phyloP scores from a whole-genome alignment of 164 flowering plant species.

The Vitis amurensis region DNA sequence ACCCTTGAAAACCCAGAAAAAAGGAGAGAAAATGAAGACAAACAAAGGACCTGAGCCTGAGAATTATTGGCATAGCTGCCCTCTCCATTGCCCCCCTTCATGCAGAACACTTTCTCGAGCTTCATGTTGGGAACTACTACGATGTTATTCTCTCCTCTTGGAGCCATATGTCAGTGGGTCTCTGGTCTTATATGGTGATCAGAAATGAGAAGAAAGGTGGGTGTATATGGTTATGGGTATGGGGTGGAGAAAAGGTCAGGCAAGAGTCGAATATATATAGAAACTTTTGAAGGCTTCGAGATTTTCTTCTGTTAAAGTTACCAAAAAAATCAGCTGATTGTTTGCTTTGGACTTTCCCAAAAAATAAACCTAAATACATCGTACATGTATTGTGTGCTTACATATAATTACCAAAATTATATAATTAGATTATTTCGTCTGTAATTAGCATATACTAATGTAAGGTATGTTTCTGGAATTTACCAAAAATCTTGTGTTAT shows the following conservation, averaged over 20 bases:
- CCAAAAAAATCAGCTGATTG: neutral
- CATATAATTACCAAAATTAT: too few relatives aligned
- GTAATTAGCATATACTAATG: too few relatives aligned
- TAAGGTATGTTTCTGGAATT: too few relatives aligned
- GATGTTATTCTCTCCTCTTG: slow-evolving; percentile 40
- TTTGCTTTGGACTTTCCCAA: too few relatives aligned
- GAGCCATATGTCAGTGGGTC: slow-evolving; percentile 26
- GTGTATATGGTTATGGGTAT: neutral
- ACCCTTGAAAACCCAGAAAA: neutral
- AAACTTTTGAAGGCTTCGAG: neutral
- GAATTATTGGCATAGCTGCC: slow-evolving; percentile 84
- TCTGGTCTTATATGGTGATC: neutral
- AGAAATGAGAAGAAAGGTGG: neutral
- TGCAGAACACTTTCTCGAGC: slow-evolving; percentile 72
- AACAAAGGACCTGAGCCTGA: slow-evolving; percentile 71
- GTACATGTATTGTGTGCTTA: too few relatives aligned
- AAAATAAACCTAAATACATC: too few relatives aligned
- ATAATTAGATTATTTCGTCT: too few relatives aligned
- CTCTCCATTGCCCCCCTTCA: slow-evolving; percentile 92
- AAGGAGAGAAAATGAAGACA: neutral
- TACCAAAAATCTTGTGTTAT: too few relatives aligned
- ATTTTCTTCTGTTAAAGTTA: neutral
- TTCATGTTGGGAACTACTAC: slow-evolving; percentile 56
- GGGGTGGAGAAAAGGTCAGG: neutral
- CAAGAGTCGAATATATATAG: slow-evolving; percentile 10